Evolutionary conservation across 2,329 filamentous ascomycete genomes (phyloP).

Genomic region (Phaeosphaeria sp.): DNA sequence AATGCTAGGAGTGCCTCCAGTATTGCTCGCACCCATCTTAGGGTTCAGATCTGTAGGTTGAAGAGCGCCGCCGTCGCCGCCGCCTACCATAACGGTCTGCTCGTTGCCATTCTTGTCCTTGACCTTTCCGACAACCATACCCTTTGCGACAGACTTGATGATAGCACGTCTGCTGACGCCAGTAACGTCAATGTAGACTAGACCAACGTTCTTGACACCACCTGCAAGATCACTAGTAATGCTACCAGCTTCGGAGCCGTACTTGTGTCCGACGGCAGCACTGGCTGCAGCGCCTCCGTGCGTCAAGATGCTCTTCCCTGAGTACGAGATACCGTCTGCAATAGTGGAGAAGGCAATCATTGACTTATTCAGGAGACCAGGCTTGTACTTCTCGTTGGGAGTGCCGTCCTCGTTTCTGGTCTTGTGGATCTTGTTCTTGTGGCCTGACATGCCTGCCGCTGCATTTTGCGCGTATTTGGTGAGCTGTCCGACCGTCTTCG

Average conservation of each 20-base stretch:
- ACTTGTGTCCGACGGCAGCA: conserved; percentile 86
- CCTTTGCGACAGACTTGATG: conserved; percentile 91
- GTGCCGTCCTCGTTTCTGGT: conserved; percentile 75
- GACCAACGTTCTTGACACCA: conserved; percentile 92
- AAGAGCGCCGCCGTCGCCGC: conserved; percentile 61
- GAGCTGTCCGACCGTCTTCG: conserved; percentile 86
- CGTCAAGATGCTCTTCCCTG: conserved; percentile 77
- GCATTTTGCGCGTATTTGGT: conserved; percentile 87
- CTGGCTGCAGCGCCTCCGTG: conserved; percentile 80
- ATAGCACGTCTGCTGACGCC: conserved; percentile 89
- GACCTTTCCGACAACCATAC: conserved; percentile 88
- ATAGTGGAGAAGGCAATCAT: conserved; percentile 96
- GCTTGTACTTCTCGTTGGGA: conserved; percentile 73
- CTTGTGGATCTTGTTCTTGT: conserved; percentile 63
- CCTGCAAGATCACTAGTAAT: conserved; percentile 78
- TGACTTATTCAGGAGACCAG: conserved; percentile 91
- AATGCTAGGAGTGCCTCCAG: conserved; percentile 33
- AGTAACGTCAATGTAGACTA: conserved; percentile 96
- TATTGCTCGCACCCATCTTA: conserved; percentile 35
- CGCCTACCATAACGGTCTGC: conserved; percentile 69
- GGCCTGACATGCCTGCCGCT: conserved; percentile 75
- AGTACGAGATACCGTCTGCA: conserved; percentile 90
- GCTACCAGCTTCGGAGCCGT: conserved; percentile 82
- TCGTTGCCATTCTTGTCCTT: conserved; percentile 76
- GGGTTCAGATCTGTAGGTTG: conserved; percentile 48